Base-by-base conservation (phyloP, 805 yeast genomes). In the Clavispora carvajalis region DNA sequence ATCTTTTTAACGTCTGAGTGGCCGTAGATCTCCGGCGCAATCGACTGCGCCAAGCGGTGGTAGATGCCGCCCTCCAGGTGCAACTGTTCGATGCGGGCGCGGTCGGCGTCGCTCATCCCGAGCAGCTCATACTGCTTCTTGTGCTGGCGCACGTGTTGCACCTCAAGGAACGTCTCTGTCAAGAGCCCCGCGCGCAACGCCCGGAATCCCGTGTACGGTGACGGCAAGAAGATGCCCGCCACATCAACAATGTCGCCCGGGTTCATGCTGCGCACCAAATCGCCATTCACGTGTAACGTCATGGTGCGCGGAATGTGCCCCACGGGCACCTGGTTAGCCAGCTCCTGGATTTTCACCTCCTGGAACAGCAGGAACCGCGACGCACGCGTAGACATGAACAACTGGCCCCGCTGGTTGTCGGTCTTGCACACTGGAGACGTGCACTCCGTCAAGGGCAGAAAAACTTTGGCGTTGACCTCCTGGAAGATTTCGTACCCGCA, bases 21-120 rank as follows among this genome's bases (percentile, higher is more conserved):
- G 26, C 99, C 99, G 55, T 73, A 93, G 58, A 93, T 93, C 67
- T 93, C 99, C 0, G 99, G 99, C 0, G 99, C 99, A 62, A 93
- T 91, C 0, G 96, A 86, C 53, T 74, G 71, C 9, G 99, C 86
- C 44, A 93, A 68, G 47, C 82, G 74, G 39, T 83, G 82, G 65
- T 93, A 93, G 25, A 84, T 77, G 47, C 82, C 80, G 19, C 93
- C 95, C 29, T 74, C 70, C 1, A 63, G 50, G 34, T 78, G 71
- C 37, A 91, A 66, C 22, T 63, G 65, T 23, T 69, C 64, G 39
- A 93, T 80, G 46, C 77, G 74, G 8, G 59, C 67, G 44, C 76
- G 77, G 12, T 78, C 71, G 22, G 74, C 82, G 1, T 72, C 66
- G 24, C 82, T 78, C 36, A 84, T 56, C 23, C 76, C 81, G 33